These are phyloP conservation scores for Cyclanthera cordifolia DNA, from an alignment of 306 rosid species.

Conservation along the genomic window DNA sequence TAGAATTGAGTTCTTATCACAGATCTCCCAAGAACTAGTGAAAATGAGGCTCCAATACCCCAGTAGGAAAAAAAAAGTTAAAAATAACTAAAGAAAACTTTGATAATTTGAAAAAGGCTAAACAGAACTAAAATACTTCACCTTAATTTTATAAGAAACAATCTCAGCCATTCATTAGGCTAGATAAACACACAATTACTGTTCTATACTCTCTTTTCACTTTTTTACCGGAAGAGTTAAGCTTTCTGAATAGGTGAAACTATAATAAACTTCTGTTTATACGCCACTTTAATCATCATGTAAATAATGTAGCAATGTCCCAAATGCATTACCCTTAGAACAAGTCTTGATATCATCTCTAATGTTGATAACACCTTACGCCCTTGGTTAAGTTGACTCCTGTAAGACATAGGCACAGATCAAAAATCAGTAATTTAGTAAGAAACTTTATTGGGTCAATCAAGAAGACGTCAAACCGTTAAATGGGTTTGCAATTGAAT, in stretches of 20 bases:
- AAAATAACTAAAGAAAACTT: not conserved
- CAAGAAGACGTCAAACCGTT: not conserved
- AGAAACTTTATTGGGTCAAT: not conserved
- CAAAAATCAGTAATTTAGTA: slow-evolving; percentile 14
- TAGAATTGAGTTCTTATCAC: too few species aligned
- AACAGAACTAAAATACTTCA: not conserved
- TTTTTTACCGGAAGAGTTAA: not conserved
- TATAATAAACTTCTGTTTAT: not conserved
- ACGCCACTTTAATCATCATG: not conserved
- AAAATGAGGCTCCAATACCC: not conserved
- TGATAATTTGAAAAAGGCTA: not conserved
- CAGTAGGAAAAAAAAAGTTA: not conserved
- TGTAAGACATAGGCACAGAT: slow-evolving; percentile 27
- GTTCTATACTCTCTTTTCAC: not conserved
- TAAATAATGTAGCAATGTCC: not conserved
- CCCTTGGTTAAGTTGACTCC: slow-evolving; percentile 85
- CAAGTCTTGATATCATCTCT: slow-evolving; percentile 73
- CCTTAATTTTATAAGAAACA: not conserved
- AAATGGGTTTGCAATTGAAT: not conserved
- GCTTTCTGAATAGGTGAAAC: not conserved
- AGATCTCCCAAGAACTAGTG: not conserved
- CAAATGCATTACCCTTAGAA: slow-evolving; percentile 48
- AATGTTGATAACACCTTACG: slow-evolving; percentile 60
- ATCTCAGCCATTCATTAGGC: not conserved
- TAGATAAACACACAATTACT: not conserved